These are phyloP conservation scores for sweet orange (Citrus sinensis) DNA, from an alignment of 345 rosid species.

Conservation along the genomic window DNA sequence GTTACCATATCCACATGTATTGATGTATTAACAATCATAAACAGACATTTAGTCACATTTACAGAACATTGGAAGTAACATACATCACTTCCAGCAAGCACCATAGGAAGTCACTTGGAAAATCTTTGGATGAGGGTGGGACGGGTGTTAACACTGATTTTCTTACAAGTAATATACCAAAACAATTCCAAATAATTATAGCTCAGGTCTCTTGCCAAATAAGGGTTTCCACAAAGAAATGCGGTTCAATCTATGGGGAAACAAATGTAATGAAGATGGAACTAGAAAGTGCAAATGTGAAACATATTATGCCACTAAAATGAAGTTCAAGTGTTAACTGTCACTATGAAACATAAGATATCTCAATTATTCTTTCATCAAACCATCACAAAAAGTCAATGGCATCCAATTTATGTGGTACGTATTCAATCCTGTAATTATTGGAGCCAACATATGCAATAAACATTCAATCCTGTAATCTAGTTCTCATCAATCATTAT, in stretches of 20 bases:
- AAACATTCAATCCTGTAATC: background rate
- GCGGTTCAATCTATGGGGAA: background rate
- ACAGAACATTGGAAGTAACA: background rate
- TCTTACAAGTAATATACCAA: background rate
- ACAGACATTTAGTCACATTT: background rate
- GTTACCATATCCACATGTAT: background rate
- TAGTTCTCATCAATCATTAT: background rate
- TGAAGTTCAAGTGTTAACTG: background rate
- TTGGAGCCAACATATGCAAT: background rate
- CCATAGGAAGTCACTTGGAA: background rate
- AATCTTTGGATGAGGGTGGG: background rate
- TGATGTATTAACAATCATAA: background rate
- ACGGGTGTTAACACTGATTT: background rate
- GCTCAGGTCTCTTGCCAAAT: background rate
- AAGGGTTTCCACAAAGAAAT: background rate
- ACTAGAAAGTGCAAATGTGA: background rate
- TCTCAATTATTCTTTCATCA: background rate
- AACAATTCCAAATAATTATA: background rate
- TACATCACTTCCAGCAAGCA: background rate
- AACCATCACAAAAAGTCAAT: background rate
- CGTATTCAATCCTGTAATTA: background rate
- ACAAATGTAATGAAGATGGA: background rate
- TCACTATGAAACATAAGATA: background rate
- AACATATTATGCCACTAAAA: background rate
- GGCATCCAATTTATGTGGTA: background rate